Percentiles rank a stretch among this genome's conserved stretches.
These are phyloP conservation scores for Paramecium biaurelia DNA, from an alignment of 73 alveolate genomes.

Conservation along the genomic window DNA sequence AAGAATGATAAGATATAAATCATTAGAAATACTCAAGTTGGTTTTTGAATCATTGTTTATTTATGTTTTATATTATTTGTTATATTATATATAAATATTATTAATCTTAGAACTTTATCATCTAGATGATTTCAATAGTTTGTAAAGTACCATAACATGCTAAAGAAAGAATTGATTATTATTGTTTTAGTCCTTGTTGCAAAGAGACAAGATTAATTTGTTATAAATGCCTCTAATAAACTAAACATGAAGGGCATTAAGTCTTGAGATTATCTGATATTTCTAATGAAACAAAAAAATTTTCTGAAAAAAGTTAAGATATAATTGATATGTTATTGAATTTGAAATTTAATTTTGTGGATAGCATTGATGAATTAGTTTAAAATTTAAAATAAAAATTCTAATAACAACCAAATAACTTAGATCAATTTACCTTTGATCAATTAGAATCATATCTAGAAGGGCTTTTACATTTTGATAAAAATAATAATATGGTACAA, in stretches of 20 bases:
- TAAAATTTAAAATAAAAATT: no score
- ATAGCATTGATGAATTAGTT: background rate
- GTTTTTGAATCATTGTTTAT: background rate
- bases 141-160: background rate
- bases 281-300: no score
- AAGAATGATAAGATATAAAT: background rate
- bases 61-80: background rate
- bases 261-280: background rate
- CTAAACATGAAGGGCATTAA: background rate
- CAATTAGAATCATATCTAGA: background rate
- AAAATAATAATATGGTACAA: background rate
- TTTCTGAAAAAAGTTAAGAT: background rate
- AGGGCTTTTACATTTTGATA: background rate
- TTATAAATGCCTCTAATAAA: background rate
- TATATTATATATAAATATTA: no score
- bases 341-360: background rate
- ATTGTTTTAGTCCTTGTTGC: background rate
- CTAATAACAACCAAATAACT: background rate
- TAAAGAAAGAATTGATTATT: background rate
- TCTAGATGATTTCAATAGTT: background rate
- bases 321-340: no score
- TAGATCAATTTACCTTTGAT: background rate
- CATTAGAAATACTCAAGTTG: background rate
- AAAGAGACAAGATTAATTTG: background rate
- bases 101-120: no score